phyloP scores from a whole-genome alignment of 1,284 basidiomycete genomes.

The Moesziomyces sp. region DNA sequence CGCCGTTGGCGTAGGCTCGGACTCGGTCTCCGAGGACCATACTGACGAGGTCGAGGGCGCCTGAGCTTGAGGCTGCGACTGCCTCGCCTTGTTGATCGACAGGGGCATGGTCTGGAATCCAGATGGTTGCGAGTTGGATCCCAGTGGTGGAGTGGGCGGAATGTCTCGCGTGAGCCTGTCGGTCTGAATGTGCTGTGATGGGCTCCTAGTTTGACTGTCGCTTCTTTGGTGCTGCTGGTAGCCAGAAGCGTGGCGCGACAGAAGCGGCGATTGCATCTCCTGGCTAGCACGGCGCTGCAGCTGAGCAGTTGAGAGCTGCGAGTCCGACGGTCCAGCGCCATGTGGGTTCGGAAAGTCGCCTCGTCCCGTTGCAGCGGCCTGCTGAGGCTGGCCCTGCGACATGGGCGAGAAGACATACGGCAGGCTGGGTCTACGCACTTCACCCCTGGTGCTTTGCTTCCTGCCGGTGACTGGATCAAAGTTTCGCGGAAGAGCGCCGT shows the following conservation, averaged over 20 bases:
- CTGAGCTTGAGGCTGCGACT: slow-evolving; percentile 1
- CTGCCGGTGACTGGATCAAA: slow-evolving; percentile 42
- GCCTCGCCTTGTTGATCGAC: slow-evolving; percentile 21
- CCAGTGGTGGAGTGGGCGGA: slow-evolving; percentile 34
- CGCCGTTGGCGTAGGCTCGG: slow-evolving; percentile 48
- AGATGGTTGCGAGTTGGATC: slow-evolving; percentile 2
- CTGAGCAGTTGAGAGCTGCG: slow-evolving; percentile 34
- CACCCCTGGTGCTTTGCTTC: slow-evolving; percentile 6
- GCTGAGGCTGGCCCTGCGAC: not conserved
- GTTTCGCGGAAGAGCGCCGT: slow-evolving; percentile 32
- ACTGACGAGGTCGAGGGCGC: slow-evolving; percentile 12
- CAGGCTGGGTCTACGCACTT: slow-evolving; percentile 24
- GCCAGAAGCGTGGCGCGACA: slow-evolving; percentile 2
- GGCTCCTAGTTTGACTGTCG: not conserved
- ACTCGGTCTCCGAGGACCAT: slow-evolving; percentile 46
- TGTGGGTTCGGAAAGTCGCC: slow-evolving; percentile 31
- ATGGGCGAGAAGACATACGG: slow-evolving; percentile 32
- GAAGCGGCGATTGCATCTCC: slow-evolving; percentile 19
- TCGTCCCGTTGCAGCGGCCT: not conserved
- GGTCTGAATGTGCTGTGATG: not conserved
- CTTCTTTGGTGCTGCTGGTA: slow-evolving; percentile 5
- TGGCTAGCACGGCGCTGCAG: slow-evolving; percentile 34
- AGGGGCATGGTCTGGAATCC: slow-evolving; percentile 30
- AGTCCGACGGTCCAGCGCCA: slow-evolving; percentile 11
- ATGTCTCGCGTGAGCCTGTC: slow-evolving; percentile 13